phyloP scores from a whole-genome alignment of 352 stramenopile species.

The Phytophthora parvispora region DNA sequence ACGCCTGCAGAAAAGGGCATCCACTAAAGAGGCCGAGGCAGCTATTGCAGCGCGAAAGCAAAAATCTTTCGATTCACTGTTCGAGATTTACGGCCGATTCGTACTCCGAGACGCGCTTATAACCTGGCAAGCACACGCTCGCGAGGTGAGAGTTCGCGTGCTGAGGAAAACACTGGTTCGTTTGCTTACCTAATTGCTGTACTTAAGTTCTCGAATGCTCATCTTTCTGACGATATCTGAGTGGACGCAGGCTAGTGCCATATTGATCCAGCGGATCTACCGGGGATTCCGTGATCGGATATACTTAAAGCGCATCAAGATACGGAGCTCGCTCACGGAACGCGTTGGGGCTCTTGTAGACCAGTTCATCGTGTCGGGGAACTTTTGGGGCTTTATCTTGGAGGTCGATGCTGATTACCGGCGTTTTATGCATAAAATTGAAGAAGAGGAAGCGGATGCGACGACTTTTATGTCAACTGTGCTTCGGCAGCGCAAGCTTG shows the following conservation, averaged over 20 bases:
- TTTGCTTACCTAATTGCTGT: neutral
- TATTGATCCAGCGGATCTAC: conserved; percentile 64
- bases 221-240: conserved; percentile 4
- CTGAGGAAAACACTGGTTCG: conserved; percentile 30
- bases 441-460: conserved; percentile 52
- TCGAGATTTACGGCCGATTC: conserved; percentile 13
- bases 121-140: conserved; percentile 41
- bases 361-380: conserved; percentile 53
- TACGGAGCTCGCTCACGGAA: conserved; percentile 44
- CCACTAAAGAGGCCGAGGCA: neutral
- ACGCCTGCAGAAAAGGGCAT: conserved; percentile 5
- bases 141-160: conserved; percentile 28
- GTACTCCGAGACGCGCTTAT: conserved; percentile 29
- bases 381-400: conserved; percentile 73
- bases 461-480: conserved; percentile 64
- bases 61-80: conserved; percentile 10
- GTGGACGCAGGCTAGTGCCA: conserved; percentile 22
- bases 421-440: conserved; percentile 53
- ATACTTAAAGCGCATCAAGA: conserved; percentile 50
- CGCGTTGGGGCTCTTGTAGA: conserved; percentile 58
- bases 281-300: conserved; percentile 59
- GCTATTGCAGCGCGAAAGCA: conserved; percentile 2
- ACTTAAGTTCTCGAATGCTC: neutral
- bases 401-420: conserved; percentile 71
- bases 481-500: conserved; percentile 49